These are phyloP conservation scores for Euptelea pleiosperma DNA, from an alignment of 164 flowering plant species.

Conservation along the genomic window DNA sequence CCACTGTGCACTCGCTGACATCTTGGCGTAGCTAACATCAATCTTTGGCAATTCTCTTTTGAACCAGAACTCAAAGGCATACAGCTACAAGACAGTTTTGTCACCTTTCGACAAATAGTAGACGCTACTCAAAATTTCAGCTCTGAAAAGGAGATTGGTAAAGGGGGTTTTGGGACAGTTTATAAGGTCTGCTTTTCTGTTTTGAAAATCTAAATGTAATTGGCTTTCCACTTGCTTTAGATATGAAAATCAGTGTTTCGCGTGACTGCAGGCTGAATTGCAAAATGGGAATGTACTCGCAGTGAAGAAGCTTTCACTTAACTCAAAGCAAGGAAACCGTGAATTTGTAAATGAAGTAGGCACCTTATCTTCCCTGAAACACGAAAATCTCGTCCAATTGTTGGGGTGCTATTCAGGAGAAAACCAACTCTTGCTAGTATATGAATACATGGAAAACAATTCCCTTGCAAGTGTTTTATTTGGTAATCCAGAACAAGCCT, in stretches of 20 bases:
- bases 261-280: too few relatives aligned
- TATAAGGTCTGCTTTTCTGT: not conserved
- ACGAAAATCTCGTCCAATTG: too few relatives aligned
- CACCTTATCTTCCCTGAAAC: not conserved
- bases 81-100: not conserved
- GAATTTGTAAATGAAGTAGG: not conserved
- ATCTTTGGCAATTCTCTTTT: not conserved
- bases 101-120: not conserved
- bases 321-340: not conserved
- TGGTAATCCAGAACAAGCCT: not conserved
- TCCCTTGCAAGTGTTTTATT: not conserved
- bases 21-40: not conserved
- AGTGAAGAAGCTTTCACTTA: not conserved
- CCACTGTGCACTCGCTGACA: not conserved
- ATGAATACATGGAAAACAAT: too few relatives aligned
- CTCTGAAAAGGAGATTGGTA: not conserved
- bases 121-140: too few relatives aligned
- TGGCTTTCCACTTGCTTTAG: not conserved
- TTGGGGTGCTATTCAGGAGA: not conserved
- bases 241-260: not conserved
- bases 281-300: not conserved
- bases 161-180: constrained; percentile 1
- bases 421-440: not conserved
- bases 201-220: not conserved
- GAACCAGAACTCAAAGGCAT: not conserved